Conservation (phyloP, 2,329 filamentous ascomycete genomes). For the Cryphonectria carpinicola region DNA sequence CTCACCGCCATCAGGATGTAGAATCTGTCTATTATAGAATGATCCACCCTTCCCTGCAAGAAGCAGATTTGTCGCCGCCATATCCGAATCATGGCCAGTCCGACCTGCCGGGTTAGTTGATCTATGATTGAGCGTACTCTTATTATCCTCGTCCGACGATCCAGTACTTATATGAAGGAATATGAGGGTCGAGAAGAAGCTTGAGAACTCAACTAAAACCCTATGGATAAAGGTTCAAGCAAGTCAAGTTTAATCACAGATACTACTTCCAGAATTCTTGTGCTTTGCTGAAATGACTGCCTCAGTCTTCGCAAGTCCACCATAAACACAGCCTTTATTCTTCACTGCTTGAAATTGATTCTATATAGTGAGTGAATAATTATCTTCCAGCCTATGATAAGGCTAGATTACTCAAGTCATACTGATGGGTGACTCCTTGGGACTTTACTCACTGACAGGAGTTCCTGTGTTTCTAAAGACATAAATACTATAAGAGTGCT, state of each 20-base stretch:
- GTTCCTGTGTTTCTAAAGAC: background rate
- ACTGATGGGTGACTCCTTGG: background rate
- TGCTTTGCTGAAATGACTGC: background rate
- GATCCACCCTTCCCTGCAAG: constrained; percentile 53
- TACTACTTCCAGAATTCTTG: no score
- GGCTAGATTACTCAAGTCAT: background rate
- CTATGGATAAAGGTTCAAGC: no score
- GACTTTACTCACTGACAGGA: background rate
- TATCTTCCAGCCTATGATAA: background rate
- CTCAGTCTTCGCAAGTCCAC: background rate
- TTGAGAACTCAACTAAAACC: no score
- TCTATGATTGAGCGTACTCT: constrained; percentile 46
- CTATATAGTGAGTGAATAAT: background rate
- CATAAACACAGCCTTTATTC: background rate
- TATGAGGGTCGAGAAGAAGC: no score
- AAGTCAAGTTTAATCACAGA: no score
- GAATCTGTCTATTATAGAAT: constrained; percentile 57
- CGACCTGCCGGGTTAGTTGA: constrained; percentile 48
- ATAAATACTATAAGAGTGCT: background rate
- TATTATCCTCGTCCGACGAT: constrained; percentile 49
- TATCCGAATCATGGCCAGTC: constrained; percentile 51
- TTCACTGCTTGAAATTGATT: background rate
- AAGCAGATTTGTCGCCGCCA: constrained; percentile 55
- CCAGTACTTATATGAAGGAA: constrained; percentile 30
- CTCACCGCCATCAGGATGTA: constrained; percentile 53